A percentile compares a stretch with the other conserved stretches of the same genome.
These are phyloP conservation scores for Euphrasia confusa DNA, from an alignment of 257 asterid species.

Conservation along the genomic window DNA sequence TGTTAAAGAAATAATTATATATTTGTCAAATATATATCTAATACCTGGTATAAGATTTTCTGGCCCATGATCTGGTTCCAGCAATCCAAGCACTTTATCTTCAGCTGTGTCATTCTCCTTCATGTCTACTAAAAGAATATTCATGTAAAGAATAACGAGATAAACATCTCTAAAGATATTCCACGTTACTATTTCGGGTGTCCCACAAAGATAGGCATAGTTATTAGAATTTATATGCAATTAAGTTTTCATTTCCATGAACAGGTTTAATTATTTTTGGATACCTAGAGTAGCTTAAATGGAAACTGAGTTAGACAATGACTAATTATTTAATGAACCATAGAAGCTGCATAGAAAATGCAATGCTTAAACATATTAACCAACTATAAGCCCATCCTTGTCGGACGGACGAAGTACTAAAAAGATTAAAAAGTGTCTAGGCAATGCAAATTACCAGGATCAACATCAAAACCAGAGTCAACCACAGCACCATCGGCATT, in stretches of 20 bases:
- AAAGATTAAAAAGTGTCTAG: slow-evolving; percentile 23
- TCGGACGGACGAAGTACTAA: background rate
- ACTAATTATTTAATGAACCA: too few relatives aligned
- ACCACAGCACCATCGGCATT: slow-evolving; percentile 30
- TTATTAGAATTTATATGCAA: too few relatives aligned
- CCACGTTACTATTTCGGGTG: too few relatives aligned
- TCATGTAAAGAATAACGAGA: slow-evolving; percentile 20
- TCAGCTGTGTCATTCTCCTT: slow-evolving; percentile 31
- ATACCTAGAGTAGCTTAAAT: too few relatives aligned
- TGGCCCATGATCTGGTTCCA: slow-evolving; percentile 30
- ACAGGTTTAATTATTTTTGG: too few relatives aligned
- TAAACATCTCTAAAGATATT: slow-evolving; percentile 9
- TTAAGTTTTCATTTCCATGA: too few relatives aligned
- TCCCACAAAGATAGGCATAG: too few relatives aligned
- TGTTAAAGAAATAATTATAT: slow-evolving; percentile 23
- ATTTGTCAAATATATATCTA: slow-evolving; percentile 16
- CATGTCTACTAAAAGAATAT: slow-evolving; percentile 28
- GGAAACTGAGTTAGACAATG: too few relatives aligned
- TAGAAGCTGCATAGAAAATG: too few relatives aligned
- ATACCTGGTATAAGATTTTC: slow-evolving; percentile 53
- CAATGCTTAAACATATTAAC: too few relatives aligned
- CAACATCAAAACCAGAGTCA: slow-evolving; percentile 45
- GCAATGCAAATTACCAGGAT: slow-evolving; percentile 44
- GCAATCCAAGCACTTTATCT: slow-evolving; percentile 34
- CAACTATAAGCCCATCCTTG: too few relatives aligned